Conservation (phyloP, 169 alveolate species). For the Eimeria acervulina region DNA sequence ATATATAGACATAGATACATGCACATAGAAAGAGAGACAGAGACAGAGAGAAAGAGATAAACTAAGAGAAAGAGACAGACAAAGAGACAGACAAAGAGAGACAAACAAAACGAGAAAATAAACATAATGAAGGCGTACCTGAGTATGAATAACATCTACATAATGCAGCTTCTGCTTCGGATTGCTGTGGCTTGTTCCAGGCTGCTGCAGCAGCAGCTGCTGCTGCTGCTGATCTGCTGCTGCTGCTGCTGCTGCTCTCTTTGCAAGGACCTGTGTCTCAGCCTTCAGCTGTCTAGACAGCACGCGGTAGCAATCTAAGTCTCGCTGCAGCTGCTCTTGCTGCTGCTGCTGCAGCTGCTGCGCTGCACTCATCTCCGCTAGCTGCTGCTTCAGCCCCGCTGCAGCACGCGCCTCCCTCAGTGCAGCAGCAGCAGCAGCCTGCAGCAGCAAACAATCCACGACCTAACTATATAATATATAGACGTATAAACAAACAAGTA, state of each 20-base stretch:
- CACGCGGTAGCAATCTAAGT: conserved; percentile 35
- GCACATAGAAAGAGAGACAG: too few species aligned
- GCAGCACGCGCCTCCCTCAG: conserved; percentile 57
- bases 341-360: conserved; percentile 75
- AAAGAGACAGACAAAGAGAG: too few species aligned
- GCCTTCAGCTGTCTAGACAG: conserved; percentile 62
- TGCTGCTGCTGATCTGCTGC: conserved; percentile 70
- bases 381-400: conserved; percentile 65
- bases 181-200: conserved; percentile 16
- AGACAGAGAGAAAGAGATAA: too few species aligned
- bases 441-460: background rate
- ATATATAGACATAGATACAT: too few species aligned
- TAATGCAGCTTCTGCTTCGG: conserved; percentile 45
- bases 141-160: background rate
- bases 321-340: conserved; percentile 68
- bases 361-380: conserved; percentile 24
- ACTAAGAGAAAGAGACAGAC: too few species aligned
- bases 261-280: conserved; percentile 16
- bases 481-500: background rate
- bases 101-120: too few species aligned
- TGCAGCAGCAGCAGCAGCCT: conserved; percentile 47
- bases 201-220: conserved; percentile 46
- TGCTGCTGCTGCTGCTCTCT: conserved; percentile 31
- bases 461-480: background rate
- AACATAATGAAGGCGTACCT: background rate